A percentile compares a stretch with the other conserved stretches of the same genome.
Conservation (phyloP, 306 rosid genomes). For the Cyamopsis tetragonoloba region DNA sequence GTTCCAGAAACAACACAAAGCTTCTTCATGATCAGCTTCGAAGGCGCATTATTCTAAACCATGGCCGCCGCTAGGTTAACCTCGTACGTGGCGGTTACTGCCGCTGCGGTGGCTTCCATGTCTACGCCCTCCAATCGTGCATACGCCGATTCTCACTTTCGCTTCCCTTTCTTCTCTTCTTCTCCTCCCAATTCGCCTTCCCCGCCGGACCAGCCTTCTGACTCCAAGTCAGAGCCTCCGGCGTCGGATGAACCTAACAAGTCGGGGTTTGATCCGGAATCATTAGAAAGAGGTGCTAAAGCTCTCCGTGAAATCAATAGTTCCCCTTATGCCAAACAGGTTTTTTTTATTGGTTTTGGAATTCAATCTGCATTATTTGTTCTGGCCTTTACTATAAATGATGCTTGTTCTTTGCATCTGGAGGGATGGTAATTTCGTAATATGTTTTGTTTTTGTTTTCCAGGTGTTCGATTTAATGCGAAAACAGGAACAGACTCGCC, state of each 20-base stretch:
- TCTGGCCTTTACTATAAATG: not conserved
- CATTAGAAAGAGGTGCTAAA: slow-evolving; percentile 85
- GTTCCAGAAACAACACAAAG: not conserved
- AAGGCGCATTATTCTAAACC: slow-evolving; percentile 30
- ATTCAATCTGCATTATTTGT: not conserved
- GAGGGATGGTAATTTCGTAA: not conserved
- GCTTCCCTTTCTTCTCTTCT: slow-evolving; percentile 52
- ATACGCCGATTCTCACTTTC: slow-evolving; percentile 61
- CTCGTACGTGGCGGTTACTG: slow-evolving; percentile 63
- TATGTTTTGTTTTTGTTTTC: slow-evolving; percentile 17
- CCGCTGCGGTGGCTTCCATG: slow-evolving; percentile 61
- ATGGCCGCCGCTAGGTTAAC: slow-evolving; percentile 70
- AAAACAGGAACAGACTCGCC: slow-evolving; percentile 77
- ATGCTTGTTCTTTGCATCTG: not conserved
- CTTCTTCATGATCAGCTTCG: not conserved
- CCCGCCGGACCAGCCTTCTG: slow-evolving; percentile 36
- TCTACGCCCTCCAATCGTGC: slow-evolving; percentile 51
- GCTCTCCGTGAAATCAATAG: slow-evolving; percentile 82
- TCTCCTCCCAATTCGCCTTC: slow-evolving; percentile 44
- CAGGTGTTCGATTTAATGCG: slow-evolving; percentile 85
- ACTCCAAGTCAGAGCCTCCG: slow-evolving; percentile 45
- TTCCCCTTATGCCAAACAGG: slow-evolving; percentile 66
- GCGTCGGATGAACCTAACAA: slow-evolving; percentile 62
- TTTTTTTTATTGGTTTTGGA: not conserved
- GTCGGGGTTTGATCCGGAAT: slow-evolving; percentile 78